Evolutionary conservation across 228 moss, liverwort and hornwort genomes (phyloP), one percentile per base, ranked within the genome.

Genomic region (Sphagnum magellanicum): DNA sequence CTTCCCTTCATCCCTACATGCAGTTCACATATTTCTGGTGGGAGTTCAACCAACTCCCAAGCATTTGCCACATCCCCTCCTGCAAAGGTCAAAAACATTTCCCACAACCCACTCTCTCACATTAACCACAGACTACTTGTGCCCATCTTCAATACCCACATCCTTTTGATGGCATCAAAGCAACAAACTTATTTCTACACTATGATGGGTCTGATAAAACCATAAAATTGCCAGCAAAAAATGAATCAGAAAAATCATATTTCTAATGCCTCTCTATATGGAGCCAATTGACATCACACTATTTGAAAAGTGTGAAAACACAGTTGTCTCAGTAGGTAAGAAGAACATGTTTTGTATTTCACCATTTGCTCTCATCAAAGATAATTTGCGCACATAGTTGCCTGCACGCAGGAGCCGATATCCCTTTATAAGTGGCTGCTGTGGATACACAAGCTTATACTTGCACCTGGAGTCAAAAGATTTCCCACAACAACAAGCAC

Each of bases 11-110:
- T 59, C 13, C 89, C 87, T 68, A 77, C 50, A 73, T 89, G 89
- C 57, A 92, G 52, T 4, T 70, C 77, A 67, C 92, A 92, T 13
- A 92, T 81, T 67, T 92, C 92, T n/a, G 92, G 92, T 1, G 87
- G 89, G 50, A 92, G 65, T 73, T 87, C 87, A 70, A 89, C 55
- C 8, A 69, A 68, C 75, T 87, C 89, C 67, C 70, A 83, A 55
- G 74, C 63, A 53, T 70, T 81, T 69, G 68, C 74, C 53, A 65
- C 49, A 65, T 79, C 80, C 61, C 72, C 76, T 57, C 78, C 84
- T 84, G 71, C 73, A 77, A 12, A 8, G 8, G 8, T 55, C 55
- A 32, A 32, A 32, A 32, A 32, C 32, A 32, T 32, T 32, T 32
- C 32, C 32, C 32, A 16, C 12, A n/a, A 46, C 32, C 32, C 46